These are phyloP conservation scores for Scenedesmus sp. DNA, from an alignment of 163 green algal species.

Conservation along the genomic window DNA sequence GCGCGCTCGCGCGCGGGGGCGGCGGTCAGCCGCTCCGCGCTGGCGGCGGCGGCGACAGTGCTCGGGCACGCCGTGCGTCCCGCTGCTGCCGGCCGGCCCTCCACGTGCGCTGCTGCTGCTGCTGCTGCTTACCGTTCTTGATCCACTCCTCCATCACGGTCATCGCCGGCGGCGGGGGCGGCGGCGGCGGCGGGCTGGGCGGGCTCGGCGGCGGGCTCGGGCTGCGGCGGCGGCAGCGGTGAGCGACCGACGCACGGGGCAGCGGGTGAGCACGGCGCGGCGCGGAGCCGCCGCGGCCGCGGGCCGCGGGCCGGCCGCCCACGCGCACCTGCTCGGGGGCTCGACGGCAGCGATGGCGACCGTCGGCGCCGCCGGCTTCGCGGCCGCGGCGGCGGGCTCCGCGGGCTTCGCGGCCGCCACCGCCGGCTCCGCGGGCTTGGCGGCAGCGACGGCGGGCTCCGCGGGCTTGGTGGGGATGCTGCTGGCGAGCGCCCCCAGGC, in stretches of 20 bases:
- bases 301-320: background rate
- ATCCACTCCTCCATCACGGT: constrained; percentile 42
- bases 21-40: too few relatives aligned
- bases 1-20: background rate
- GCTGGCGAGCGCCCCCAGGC: background rate
- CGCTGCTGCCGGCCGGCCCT: background rate
- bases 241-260: too few relatives aligned
- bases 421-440: too few relatives aligned
- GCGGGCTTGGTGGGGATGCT: constrained; percentile 2
- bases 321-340: background rate
- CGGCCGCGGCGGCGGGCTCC: too few relatives aligned
- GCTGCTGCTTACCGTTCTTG: constrained; percentile 27
- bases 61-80: background rate
- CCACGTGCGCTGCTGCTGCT: background rate
- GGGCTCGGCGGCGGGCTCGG: constrained; percentile 17
- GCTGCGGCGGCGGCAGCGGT: background rate
- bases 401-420: background rate
- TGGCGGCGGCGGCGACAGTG: background rate
- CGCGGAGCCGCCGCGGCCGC: background rate
- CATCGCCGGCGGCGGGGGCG: constrained; percentile 15
- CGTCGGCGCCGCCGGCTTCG: background rate
- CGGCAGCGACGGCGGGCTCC: background rate
- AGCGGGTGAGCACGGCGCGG: background rate
- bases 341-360: background rate
- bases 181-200: constrained; percentile 4